Conservation (phyloP, 2,329 filamentous ascomycete genomes). For the Exophiala sideris region DNA sequence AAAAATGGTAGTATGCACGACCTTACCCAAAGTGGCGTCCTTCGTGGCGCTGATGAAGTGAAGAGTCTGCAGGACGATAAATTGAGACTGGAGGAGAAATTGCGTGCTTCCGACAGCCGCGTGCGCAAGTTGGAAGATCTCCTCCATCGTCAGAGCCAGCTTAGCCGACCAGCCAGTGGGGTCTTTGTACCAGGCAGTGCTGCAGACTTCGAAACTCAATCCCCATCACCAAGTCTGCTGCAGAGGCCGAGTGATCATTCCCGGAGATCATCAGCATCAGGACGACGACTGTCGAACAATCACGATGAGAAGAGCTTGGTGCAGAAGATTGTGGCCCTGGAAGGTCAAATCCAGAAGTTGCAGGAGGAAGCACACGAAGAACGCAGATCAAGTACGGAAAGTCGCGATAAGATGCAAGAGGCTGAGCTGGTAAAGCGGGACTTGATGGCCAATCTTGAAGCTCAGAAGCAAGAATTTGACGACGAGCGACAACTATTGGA, state of each 20-base stretch:
- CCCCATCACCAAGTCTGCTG: slow-evolving; percentile 38
- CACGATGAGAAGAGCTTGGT: slow-evolving; percentile 59
- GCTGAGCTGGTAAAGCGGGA: slow-evolving; percentile 90
- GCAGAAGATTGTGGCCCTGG: slow-evolving; percentile 64
- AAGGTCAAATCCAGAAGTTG: slow-evolving; percentile 69
- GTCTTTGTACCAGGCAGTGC: slow-evolving; percentile 45
- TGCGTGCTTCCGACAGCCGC: slow-evolving; percentile 82
- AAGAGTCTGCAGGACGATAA: slow-evolving; percentile 81
- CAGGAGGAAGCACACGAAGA: slow-evolving; percentile 66
- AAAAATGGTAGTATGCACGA: slow-evolving; percentile 96
- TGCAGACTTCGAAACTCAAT: slow-evolving; percentile 30
- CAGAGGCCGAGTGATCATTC: slow-evolving; percentile 45
- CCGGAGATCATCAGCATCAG: slow-evolving; percentile 59
- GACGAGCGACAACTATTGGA: slow-evolving; percentile 81
- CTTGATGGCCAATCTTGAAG: slow-evolving; percentile 90
- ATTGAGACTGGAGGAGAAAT: slow-evolving; percentile 65
- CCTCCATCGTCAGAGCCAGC: slow-evolving; percentile 73
- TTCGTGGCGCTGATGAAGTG: slow-evolving; percentile 79
- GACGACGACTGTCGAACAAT: slow-evolving; percentile 58
- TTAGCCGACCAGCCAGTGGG: slow-evolving; percentile 52
- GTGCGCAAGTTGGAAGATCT: slow-evolving; percentile 89
- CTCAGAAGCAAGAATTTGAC: slow-evolving; percentile 82
- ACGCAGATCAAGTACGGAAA: slow-evolving; percentile 56
- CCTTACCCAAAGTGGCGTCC: slow-evolving; percentile 78
- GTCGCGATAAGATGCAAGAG: slow-evolving; percentile 65